These are phyloP conservation scores for Gaertneriomyces sp. DNA, from an alignment of 192 early-diverging fungal genomes.

Conservation along the genomic window DNA sequence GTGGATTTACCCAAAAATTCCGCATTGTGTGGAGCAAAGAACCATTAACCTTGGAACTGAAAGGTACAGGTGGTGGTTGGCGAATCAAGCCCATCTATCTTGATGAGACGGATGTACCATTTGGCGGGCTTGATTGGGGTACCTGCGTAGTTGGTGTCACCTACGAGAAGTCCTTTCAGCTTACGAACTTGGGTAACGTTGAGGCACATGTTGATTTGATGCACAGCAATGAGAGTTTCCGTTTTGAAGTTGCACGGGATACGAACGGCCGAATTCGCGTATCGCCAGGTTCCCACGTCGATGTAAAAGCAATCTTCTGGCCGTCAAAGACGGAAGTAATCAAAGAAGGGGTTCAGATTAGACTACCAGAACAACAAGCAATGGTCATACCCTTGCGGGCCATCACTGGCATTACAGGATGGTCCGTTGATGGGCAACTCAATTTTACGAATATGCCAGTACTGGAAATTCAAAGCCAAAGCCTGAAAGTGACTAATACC, in stretches of 20 bases:
- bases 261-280: constrained; percentile 36
- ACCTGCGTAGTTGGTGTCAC: constrained; percentile 43
- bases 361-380: constrained; percentile 23
- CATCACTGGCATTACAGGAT: constrained; percentile 36
- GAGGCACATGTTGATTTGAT: constrained; percentile 40
- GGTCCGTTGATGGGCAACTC: constrained; percentile 39
- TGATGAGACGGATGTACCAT: constrained; percentile 29
- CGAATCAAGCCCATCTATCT: constrained; percentile 38
- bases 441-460: constrained; percentile 49
- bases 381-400: constrained; percentile 35
- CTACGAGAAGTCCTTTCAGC: constrained; percentile 39
- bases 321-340: constrained; percentile 41
- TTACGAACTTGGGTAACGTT: constrained; percentile 50
- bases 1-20: constrained; percentile 32
- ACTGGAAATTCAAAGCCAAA: constrained; percentile 39
- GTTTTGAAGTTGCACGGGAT: constrained; percentile 32
- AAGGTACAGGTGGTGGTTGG: constrained; percentile 48
- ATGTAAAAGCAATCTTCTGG: constrained; percentile 34
- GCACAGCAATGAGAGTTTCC: constrained; percentile 41
- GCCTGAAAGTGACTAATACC: constrained; percentile 40
- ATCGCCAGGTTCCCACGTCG: constrained; percentile 26
- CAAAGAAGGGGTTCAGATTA: constrained; percentile 39
- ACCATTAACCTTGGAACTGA: constrained; percentile 38
- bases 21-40: constrained; percentile 47
- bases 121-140: constrained; percentile 49